Conservation (phyloP, 1,284 basidiomycete species). For the Naganishia liquefaciens region DNA sequence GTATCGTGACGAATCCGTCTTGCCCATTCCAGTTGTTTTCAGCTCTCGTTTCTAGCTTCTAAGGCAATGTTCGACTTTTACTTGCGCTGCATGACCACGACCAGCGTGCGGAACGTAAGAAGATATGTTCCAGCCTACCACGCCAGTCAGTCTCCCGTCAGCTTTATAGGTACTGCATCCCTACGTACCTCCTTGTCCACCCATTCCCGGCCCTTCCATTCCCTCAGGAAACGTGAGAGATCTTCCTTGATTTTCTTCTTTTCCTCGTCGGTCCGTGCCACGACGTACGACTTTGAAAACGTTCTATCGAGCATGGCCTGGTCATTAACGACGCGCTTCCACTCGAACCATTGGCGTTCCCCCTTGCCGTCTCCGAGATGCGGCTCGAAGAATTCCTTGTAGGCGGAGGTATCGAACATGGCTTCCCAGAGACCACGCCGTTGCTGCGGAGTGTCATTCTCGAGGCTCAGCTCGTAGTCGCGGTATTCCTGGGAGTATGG, state of each 20-base stretch:
- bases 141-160: background rate
- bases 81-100: slow-evolving; percentile 28
- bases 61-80: background rate
- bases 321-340: slow-evolving; percentile 29
- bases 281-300: slow-evolving; percentile 51
- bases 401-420: slow-evolving; percentile 28
- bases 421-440: slow-evolving; percentile 37
- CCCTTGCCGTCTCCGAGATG: slow-evolving; percentile 19
- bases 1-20: too few relatives aligned
- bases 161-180: background rate
- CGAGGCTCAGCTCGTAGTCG: slow-evolving; percentile 42
- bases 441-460: slow-evolving; percentile 49
- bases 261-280: slow-evolving; percentile 40
- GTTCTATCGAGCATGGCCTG: slow-evolving; percentile 39
- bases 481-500: slow-evolving; percentile 38
- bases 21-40: too few relatives aligned
- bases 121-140: slow-evolving; percentile 25
- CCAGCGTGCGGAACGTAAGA: slow-evolving; percentile 25
- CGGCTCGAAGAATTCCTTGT: slow-evolving; percentile 24
- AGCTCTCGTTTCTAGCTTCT: too few relatives aligned
- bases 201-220: slow-evolving; percentile 42
- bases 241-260: slow-evolving; percentile 38
- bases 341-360: slow-evolving; percentile 27
- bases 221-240: slow-evolving; percentile 38
- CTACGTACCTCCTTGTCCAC: slow-evolving; percentile 29